Percentiles rank a stretch among this genome's conserved stretches.
Conservation (phyloP, 495 filamentous ascomycete species). For the Alectoria sarmentosa region DNA sequence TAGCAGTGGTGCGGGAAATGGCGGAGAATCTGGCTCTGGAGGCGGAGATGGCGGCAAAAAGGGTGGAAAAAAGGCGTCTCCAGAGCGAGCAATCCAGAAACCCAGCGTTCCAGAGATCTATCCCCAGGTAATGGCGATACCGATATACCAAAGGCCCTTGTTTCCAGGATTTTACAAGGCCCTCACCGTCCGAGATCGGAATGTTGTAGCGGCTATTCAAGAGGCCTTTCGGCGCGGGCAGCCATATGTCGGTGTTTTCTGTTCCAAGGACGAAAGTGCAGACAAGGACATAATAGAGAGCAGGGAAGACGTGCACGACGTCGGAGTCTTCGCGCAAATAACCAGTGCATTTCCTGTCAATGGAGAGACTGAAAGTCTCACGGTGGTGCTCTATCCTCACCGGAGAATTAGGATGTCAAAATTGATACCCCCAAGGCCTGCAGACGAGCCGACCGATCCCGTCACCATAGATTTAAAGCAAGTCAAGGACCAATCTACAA, state of each 20-base stretch:
- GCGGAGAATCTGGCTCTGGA: conserved; percentile 40
- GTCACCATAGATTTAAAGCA: conserved; percentile 36
- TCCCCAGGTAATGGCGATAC: conserved; percentile 96
- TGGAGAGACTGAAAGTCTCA: conserved; percentile 71
- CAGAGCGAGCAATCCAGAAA: conserved; percentile 74
- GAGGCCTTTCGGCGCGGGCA: conserved; percentile 98
- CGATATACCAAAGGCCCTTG: conserved; percentile 89
- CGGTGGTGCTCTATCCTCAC: conserved; percentile 91
- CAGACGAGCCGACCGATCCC: conserved; percentile 30
- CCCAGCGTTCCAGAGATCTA: conserved; percentile 89
- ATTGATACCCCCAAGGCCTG: conserved; percentile 55
- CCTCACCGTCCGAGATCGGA: conserved; percentile 85
- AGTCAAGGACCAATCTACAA: conserved; percentile 49
- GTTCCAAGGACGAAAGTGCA: conserved; percentile 92
- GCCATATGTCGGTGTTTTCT: conserved; percentile 93
- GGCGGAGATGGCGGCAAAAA: conserved; percentile 46
- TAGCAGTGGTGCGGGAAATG: conserved; percentile 38
- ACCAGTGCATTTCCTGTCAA: conserved; percentile 88
- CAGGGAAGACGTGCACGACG: conserved; percentile 82
- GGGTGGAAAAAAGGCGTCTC: conserved; percentile 56
- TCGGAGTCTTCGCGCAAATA: conserved; percentile 95
- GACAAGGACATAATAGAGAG: conserved; percentile 88
- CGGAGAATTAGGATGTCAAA: conserved; percentile 84
- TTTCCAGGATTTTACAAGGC: conserved; percentile 99
- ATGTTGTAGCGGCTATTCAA: conserved; percentile 81